Base-by-base conservation (phyloP, 192 early-diverging fungal genomes). In the Spinellus fusiger region DNA sequence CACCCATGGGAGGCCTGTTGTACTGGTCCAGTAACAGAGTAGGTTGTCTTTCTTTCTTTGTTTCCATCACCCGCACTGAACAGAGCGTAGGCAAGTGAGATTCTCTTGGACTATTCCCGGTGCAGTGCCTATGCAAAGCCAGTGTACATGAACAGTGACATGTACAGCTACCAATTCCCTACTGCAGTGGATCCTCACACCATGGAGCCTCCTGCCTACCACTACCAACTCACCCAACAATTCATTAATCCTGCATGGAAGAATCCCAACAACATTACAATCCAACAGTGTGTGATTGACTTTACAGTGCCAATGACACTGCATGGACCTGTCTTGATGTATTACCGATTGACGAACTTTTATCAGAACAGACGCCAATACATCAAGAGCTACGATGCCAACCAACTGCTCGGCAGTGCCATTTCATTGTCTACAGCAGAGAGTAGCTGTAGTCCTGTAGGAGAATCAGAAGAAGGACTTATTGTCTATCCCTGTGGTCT, bases 341-440 rank as follows among this genome's bases (percentile, higher is more conserved):
- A 98, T 71, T 96, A 96, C 67, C 77, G 90, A 50, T 76, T 98
- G 63, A 95, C 94, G 4, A 92, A 94, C 79, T 98, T 98, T 69
- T 96, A 92, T 72, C 94, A 96, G 73, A 96, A 96, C 78, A 90
- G 94, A 59, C 80, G 94, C 5, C 82, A 83, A 50, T 96, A 96
- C 62, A 84, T 93, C 22, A 90, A 91, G 61, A 86, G 80, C 57
- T 91, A 83, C 64, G 86, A 92, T 62, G 73, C 83, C 15, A 73
- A 84, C 48, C 93, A 96, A 70, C 79, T 94, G 16, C 68, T 74
- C 40, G 91, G 91, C 28, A n/a, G 46, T 1, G 37, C 59, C 16
- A 51, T 70, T 18, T 34, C 62, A 5, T 69, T 62, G 0, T 53
- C 65, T 7, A 71, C 76, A 2, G 34, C 80, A 49, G 32, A 69